phyloP scores from a whole-genome alignment of 345 rosid genomes.

The Lenwebbia sp. region DNA sequence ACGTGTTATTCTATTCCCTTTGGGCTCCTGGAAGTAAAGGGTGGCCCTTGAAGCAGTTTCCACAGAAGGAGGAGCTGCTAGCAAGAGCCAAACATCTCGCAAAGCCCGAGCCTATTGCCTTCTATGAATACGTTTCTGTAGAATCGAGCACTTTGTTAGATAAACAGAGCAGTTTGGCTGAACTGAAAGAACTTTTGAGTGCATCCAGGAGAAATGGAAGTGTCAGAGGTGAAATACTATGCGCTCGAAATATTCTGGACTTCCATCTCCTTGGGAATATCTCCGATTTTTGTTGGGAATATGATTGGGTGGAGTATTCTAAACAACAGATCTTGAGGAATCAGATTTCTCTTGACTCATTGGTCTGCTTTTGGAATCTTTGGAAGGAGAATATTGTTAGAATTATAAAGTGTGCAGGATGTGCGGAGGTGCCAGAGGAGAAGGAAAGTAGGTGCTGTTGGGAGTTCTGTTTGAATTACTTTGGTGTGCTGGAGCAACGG shows the following conservation, averaged over 20 bases:
- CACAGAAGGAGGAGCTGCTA: slow-evolving; percentile 15
- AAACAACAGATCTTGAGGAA: not conserved
- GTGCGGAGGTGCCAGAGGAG: not conserved
- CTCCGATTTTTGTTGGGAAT: slow-evolving; percentile 16
- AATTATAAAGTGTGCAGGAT: slow-evolving; percentile 7
- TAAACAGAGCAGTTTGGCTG: slow-evolving; percentile 1
- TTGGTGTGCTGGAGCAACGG: slow-evolving; percentile 24
- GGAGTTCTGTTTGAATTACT: slow-evolving; percentile 35
- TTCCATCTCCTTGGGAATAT: slow-evolving; percentile 4
- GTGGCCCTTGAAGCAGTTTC: slow-evolving; percentile 38
- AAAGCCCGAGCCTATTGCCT: slow-evolving; percentile 3
- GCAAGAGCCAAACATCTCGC: slow-evolving; percentile 26
- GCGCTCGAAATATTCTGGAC: slow-evolving; percentile 29
- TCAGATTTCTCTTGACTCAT: slow-evolving; percentile 17
- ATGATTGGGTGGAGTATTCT: slow-evolving; percentile 3
- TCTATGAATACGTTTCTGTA: slow-evolving; percentile 9
- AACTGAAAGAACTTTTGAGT: slow-evolving; percentile 15
- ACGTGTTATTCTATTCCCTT: slow-evolving; percentile 24
- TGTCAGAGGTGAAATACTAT: slow-evolving; percentile 22
- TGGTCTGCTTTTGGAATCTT: slow-evolving; percentile 32
- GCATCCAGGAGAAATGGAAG: slow-evolving; percentile 15
- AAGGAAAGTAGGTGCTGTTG: slow-evolving; percentile 1
- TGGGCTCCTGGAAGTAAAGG: slow-evolving; percentile 30
- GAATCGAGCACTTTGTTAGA: slow-evolving; percentile 18
- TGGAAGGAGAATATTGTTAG: slow-evolving; percentile 22